phyloP scores from a whole-genome alignment of 2,329 filamentous ascomycete species.

The Domatiomyces catenatus region DNA sequence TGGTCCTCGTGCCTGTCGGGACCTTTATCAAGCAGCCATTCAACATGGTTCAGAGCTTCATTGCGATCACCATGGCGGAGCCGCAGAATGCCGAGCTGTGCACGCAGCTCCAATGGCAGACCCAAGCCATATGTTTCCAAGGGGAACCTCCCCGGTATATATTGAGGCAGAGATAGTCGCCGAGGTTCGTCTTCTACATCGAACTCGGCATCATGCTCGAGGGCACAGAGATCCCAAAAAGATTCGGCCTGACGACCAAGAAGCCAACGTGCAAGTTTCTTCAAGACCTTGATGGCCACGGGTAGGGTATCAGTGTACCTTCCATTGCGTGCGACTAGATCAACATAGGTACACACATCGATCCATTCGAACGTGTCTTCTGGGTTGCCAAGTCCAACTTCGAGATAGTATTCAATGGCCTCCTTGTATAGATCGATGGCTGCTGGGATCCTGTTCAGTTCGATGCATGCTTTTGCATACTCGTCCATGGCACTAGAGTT shows the following conservation, averaged over 20 bases:
- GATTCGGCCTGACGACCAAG: slow-evolving; percentile 57
- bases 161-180: slow-evolving; percentile 47
- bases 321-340: slow-evolving; percentile 45
- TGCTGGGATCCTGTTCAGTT: slow-evolving; percentile 32
- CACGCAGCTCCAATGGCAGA: slow-evolving; percentile 66
- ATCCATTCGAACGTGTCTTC: slow-evolving; percentile 51
- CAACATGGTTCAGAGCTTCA: slow-evolving; percentile 62
- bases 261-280: slow-evolving; percentile 63
- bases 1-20: slow-evolving; percentile 35
- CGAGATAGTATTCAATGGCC: slow-evolving; percentile 35
- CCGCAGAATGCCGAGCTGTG: slow-evolving; percentile 73
- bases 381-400: slow-evolving; percentile 24
- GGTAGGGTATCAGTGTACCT: slow-evolving; percentile 37
- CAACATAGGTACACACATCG: slow-evolving; percentile 70
- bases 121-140: slow-evolving; percentile 51
- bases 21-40: slow-evolving; percentile 50
- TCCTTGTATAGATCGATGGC: slow-evolving; percentile 38
- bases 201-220: slow-evolving; percentile 72
- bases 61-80: slow-evolving; percentile 48
- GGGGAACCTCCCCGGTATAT: slow-evolving; percentile 39
- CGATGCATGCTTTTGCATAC: slow-evolving; percentile 42
- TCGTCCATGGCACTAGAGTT: slow-evolving; percentile 40
- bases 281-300: slow-evolving; percentile 55
- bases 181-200: slow-evolving; percentile 57
- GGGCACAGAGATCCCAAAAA: slow-evolving; percentile 58